Conservation (phyloP, 257 asterid genomes). For the Nicotiana knightiana region DNA sequence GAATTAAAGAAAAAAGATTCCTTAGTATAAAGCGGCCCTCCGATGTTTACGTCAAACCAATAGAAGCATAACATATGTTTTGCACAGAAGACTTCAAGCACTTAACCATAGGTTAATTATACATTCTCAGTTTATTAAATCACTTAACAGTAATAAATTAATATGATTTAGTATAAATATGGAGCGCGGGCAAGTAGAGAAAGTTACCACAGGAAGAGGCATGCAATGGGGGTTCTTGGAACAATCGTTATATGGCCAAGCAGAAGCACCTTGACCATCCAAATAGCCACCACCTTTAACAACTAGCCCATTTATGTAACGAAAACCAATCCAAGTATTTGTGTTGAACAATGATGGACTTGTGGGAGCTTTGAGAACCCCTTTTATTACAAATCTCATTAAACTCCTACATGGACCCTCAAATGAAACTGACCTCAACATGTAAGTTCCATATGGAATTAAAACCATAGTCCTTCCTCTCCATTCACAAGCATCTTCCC, state of each 20-base stretch:
- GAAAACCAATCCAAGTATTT: conserved; percentile 68
- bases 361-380: conserved; percentile 46
- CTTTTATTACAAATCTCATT: conserved; percentile 30
- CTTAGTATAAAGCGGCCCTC: too few relatives aligned
- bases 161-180: too few relatives aligned
- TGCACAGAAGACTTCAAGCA: too few relatives aligned
- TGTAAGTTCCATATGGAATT: conserved; percentile 42
- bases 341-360: conserved; percentile 18
- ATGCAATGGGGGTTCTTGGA: conserved; percentile 31
- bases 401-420: conserved; percentile 47
- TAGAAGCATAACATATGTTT: too few relatives aligned
- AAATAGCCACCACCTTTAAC: conserved; percentile 62
- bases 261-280: conserved; percentile 66
- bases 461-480: conserved; percentile 34
- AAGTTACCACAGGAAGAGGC: conserved; percentile 60
- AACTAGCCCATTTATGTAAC: conserved; percentile 31
- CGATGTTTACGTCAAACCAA: too few relatives aligned
- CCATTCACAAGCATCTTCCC: conserved; percentile 55
- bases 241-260: conserved; percentile 73
- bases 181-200: too few relatives aligned
- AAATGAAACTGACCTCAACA: conserved; percentile 36
- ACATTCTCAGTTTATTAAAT: too few relatives aligned
- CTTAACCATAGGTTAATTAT: too few relatives aligned
- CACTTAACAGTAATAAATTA: too few relatives aligned
- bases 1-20: too few relatives aligned